Evolutionary conservation across 495 filamentous ascomycete genomes (phyloP).

Genomic region (Aspergillus saccharolyticus): DNA sequence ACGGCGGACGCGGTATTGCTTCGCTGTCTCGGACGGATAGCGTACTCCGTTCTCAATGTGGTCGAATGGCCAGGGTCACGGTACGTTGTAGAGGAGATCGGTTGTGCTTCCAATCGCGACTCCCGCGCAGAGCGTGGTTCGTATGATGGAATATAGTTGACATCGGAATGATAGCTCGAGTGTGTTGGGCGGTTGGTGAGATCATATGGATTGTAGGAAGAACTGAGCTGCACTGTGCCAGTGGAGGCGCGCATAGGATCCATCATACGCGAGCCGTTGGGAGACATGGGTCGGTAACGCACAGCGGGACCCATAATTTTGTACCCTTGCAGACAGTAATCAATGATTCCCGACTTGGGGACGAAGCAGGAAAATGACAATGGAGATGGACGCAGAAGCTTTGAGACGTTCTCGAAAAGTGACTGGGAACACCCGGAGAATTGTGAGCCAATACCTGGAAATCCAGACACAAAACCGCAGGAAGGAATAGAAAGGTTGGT

Average conservation of each 20-base stretch:
- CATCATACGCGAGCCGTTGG: constrained; percentile 29
- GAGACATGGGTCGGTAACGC: constrained; percentile 32
- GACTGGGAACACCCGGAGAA: not conserved
- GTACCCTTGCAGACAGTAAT: constrained; percentile 10
- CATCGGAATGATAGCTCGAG: constrained; percentile 33
- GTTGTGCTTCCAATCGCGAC: constrained; percentile 34
- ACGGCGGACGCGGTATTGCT: constrained; percentile 34
- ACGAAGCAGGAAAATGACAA: not conserved
- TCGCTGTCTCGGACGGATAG: constrained; percentile 33
- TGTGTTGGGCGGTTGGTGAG: constrained; percentile 25
- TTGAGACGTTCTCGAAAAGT: not conserved
- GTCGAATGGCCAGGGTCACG: constrained; percentile 29
- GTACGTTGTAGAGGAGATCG: constrained; percentile 31
- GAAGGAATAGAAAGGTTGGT: not conserved
- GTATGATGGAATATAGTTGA: constrained; percentile 28
- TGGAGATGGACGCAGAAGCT: not conserved
- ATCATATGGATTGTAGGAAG: constrained; percentile 35
- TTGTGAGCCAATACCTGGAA: not conserved
- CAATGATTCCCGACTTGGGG: constrained; percentile 4
- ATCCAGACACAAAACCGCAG: not conserved
- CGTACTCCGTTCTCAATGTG: constrained; percentile 41
- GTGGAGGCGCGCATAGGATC: constrained; percentile 46
- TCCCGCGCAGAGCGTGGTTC: constrained; percentile 23
- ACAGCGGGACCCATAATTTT: constrained; percentile 20
- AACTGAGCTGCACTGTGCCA: constrained; percentile 38